Base-by-base conservation (phyloP, 129 eudicot genomes). In the Escallonia rubra region DNA sequence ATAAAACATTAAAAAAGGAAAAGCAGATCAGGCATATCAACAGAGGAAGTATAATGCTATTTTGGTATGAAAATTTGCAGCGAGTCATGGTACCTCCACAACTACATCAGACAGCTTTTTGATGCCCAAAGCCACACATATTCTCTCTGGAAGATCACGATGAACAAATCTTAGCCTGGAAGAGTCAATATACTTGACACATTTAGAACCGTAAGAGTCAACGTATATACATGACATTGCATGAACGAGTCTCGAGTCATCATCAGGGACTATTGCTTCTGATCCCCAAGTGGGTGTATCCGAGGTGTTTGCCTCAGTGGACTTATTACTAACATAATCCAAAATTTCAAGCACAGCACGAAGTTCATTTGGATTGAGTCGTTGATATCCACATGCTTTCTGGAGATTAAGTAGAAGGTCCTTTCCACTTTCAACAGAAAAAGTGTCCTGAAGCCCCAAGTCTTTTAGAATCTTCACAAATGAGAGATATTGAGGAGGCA, bases 181-280 rank as follows among this genome's bases (percentile, higher is more conserved):
- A 72, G 83, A 80, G 74, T 94, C 93, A 71, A 94, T 90, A 75
- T 80, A 78, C 44, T 85, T 90, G 49, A 94, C 81, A 81, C 82
- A 94, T 44, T 85, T 82, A n/a, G 96, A 87, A 57, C 99, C 93
- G 68, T 80, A 86, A 54, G 93, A 85, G 78, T 94, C 99, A 50
- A 87, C 57, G 66, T 89, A 90, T 16, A 94, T 85, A 70, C 97
- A 94, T 43, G 89, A 79, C 71, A 68, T 79, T 59, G 96, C 97
- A 81, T 94, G 97, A 70, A 94, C 90, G 9, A 94, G 97, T 76
- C 99, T 89, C 86, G 94, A 82, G 55, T 94, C 93, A 79, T 94
- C 93, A 87, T 94, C 99, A 72, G 97, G 99, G 62, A 94, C 96
- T 44, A 94, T 82, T 47, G 87, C 83, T 44, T 80, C 97, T 56